A percentile compares a stretch with the other conserved stretches of the same genome.
Evolutionary conservation across 2,329 filamentous ascomycete species (phyloP).

Genomic region (Aspergillus pseudoterreus): DNA sequence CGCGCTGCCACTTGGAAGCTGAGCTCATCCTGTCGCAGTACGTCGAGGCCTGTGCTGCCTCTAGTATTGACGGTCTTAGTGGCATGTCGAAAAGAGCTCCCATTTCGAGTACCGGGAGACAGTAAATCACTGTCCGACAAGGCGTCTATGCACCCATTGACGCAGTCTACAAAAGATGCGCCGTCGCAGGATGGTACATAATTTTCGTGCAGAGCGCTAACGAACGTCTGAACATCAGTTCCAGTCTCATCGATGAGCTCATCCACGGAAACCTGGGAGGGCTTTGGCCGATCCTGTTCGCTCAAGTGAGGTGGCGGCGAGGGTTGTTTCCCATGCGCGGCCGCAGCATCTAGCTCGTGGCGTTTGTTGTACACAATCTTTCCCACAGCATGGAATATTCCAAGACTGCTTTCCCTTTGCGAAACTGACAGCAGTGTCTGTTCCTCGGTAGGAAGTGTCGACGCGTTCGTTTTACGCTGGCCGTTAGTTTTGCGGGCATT

Average conservation of each 20-base stretch:
- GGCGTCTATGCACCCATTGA: constrained; percentile 80
- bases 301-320: constrained; percentile 58
- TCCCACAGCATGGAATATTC: constrained; percentile 93
- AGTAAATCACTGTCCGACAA: constrained; percentile 87
- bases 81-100: constrained; percentile 43
- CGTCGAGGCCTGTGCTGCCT: constrained; percentile 48
- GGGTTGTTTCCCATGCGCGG: constrained; percentile 45
- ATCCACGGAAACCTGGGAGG: constrained; percentile 66
- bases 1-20: constrained; percentile 87
- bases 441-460: constrained; percentile 70
- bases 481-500: constrained; percentile 67
- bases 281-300: constrained; percentile 56
- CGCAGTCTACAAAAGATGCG: constrained; percentile 66
- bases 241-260: constrained; percentile 87
- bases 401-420: constrained; percentile 82
- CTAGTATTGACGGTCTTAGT: constrained; percentile 58
- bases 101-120: constrained; percentile 55
- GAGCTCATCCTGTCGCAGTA: constrained; percentile 87
- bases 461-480: constrained; percentile 40
- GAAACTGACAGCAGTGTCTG: constrained; percentile 78
- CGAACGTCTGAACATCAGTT: constrained; percentile 85
- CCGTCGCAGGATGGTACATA: constrained; percentile 76
- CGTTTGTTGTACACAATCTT: constrained; percentile 97
- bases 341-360: constrained; percentile 47
- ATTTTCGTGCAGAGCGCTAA: constrained; percentile 89